phyloP scores from a whole-genome alignment of 352 stramenopile genomes.

The Globisporangium viniferum region DNA sequence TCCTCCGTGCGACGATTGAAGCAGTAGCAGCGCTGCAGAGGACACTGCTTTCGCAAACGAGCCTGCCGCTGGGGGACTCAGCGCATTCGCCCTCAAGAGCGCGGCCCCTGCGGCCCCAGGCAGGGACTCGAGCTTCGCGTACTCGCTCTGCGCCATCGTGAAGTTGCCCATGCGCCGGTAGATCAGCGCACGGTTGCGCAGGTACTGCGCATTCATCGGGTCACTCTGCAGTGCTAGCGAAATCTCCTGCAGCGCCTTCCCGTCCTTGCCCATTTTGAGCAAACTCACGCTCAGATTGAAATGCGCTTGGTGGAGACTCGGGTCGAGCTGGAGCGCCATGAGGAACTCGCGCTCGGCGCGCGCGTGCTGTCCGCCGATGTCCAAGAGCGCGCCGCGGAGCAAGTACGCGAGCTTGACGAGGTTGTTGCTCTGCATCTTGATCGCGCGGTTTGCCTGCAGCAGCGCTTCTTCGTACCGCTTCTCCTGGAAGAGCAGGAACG shows the following conservation, averaged over 20 bases:
- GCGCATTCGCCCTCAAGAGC: conserved; percentile 3
- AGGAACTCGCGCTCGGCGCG: conserved; percentile 51
- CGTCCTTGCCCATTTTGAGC: conserved; percentile 49
- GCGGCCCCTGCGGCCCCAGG: background rate
- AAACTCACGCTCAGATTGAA: conserved; percentile 58
- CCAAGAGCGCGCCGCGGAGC: conserved; percentile 54
- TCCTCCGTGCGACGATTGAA: conserved; percentile 3
- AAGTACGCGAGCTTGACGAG: conserved; percentile 62
- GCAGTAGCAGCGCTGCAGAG: conserved; percentile 5
- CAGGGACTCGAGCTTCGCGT: conserved; percentile 36
- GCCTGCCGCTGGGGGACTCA: background rate
- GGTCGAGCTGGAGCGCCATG: conserved; percentile 36
- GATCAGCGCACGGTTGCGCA: conserved; percentile 53
- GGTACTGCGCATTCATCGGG: conserved; percentile 40
- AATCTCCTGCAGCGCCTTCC: conserved; percentile 31
- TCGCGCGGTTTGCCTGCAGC: conserved; percentile 46
- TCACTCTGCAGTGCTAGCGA: conserved; percentile 37
- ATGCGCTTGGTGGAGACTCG: conserved; percentile 54
- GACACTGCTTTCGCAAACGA: conserved; percentile 13
- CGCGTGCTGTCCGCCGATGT: conserved; percentile 39
- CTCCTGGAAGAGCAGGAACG: conserved; percentile 55
- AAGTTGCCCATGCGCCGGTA: conserved; percentile 54
- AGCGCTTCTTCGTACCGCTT: conserved; percentile 55
- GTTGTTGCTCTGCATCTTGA: conserved; percentile 50
- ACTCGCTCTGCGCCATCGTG: conserved; percentile 44